These are phyloP conservation scores for Macroventuria anomochaeta DNA, from an alignment of 2,329 filamentous ascomycete genomes.

Conservation along the genomic window DNA sequence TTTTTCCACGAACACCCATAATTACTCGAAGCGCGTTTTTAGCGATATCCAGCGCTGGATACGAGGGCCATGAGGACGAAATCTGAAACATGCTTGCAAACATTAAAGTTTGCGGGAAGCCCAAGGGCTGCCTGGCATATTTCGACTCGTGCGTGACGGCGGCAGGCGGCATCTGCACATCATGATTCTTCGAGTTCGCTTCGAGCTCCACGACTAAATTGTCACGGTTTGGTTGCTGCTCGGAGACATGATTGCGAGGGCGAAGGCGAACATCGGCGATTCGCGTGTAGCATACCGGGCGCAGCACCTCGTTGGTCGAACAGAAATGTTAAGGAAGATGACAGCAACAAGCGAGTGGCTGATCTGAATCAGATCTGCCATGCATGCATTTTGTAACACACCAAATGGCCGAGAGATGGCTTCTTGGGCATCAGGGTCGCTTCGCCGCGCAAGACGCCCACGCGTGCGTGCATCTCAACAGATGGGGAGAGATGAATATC, in stretches of 20 bases:
- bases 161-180: slow-evolving; percentile 20
- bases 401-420: slow-evolving; percentile 14
- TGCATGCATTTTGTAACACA: slow-evolving; percentile 17
- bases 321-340: slow-evolving; percentile 6
- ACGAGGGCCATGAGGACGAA: slow-evolving; percentile 17
- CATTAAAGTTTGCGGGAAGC: slow-evolving; percentile 33
- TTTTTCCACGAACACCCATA: slow-evolving; percentile 18
- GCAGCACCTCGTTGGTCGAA: slow-evolving; percentile 8
- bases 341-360: slow-evolving; percentile 18
- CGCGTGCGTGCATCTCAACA: slow-evolving; percentile 11
- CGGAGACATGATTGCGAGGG: slow-evolving; percentile 13
- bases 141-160: slow-evolving; percentile 5
- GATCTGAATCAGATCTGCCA: slow-evolving; percentile 4
- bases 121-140: slow-evolving; percentile 10
- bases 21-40: slow-evolving; percentile 6
- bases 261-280: slow-evolving; percentile 10
- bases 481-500: slow-evolving; percentile 12
- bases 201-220: slow-evolving; percentile 27
- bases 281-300: slow-evolving; percentile 1
- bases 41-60: slow-evolving; percentile 11
- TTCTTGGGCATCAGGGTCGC: slow-evolving; percentile 14
- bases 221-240: neutral
- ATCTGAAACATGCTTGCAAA: slow-evolving; percentile 30
- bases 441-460: neutral
- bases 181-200: slow-evolving; percentile 19